These are phyloP conservation scores for Penicillium lagena DNA, from an alignment of 495 filamentous ascomycete genomes.

Conservation along the genomic window DNA sequence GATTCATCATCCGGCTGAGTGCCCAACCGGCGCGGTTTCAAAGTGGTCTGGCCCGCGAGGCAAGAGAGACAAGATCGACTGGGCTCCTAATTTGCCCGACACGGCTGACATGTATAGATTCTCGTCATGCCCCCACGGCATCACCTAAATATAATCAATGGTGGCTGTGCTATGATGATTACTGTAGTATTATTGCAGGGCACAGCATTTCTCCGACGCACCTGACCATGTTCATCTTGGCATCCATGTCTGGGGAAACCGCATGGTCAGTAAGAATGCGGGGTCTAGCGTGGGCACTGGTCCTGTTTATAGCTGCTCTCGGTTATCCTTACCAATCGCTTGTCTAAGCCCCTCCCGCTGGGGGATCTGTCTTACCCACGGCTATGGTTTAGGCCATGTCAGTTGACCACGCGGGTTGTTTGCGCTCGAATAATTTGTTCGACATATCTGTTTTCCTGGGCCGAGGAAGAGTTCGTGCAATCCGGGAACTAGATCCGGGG, in stretches of 20 bases:
- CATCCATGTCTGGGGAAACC: constrained; percentile 23
- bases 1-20: constrained; percentile 10
- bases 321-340: neutral
- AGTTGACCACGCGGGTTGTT: too few species aligned
- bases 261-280: constrained; percentile 19
- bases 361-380: too few species aligned
- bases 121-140: constrained; percentile 10
- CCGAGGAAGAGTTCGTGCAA: too few species aligned
- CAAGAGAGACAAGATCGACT: constrained; percentile 8
- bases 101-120: neutral
- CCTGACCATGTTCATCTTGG: constrained; percentile 3
- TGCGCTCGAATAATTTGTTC: too few species aligned
- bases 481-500: too few species aligned
- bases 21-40: constrained; percentile 11
- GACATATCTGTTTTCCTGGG: too few species aligned
- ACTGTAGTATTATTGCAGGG: too few species aligned
- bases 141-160: too few species aligned
- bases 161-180: too few species aligned
- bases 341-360: neutral
- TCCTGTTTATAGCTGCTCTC: too few species aligned
- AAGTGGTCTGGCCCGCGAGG: constrained; percentile 16
- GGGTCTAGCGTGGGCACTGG: constrained; percentile 11
- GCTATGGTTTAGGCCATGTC: too few species aligned
- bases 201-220: too few species aligned
- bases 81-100: constrained; percentile 23